Conservation (phyloP, 176 grass and related monocot species). For the Carex kokanica region DNA sequence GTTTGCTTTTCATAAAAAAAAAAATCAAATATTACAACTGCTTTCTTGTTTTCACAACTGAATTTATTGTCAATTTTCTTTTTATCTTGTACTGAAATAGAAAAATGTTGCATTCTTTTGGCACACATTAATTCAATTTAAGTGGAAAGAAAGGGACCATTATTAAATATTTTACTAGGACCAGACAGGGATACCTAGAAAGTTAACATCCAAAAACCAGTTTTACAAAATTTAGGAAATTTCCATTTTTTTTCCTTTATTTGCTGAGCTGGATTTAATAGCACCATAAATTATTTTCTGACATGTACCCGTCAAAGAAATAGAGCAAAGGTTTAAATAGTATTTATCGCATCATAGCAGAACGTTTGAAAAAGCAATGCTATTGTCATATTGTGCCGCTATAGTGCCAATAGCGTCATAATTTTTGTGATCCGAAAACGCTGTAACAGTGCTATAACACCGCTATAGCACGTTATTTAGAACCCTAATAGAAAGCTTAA, state of each 20-base stretch:
- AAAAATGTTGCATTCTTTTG: neutral
- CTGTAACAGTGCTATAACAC: no score
- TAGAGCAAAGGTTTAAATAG: no score
- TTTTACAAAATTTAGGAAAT: neutral
- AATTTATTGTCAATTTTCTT: neutral
- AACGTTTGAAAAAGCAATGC: no score
- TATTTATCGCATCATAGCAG: no score
- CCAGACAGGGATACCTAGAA: neutral
- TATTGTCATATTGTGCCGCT: no score
- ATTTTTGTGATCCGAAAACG: no score
- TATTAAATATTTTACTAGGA: neutral
- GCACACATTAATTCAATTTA: neutral
- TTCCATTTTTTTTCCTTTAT: neutral
- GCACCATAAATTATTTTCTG: neutral
- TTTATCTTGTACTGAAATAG: neutral
- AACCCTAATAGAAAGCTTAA: no score
- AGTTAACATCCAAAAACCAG: neutral
- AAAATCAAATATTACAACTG: neutral
- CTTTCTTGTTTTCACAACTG: neutral
- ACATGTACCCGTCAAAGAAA: no score
- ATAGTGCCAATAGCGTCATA: no score
- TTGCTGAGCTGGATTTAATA: no score
- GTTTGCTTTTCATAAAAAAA: neutral
- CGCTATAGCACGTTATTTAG: no score
- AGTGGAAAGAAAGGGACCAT: neutral